A percentile compares a stretch with the other conserved stretches of the same genome.
Conservation (phyloP, 2,329 filamentous ascomycete species). For the Tricladium varicosporioides region DNA sequence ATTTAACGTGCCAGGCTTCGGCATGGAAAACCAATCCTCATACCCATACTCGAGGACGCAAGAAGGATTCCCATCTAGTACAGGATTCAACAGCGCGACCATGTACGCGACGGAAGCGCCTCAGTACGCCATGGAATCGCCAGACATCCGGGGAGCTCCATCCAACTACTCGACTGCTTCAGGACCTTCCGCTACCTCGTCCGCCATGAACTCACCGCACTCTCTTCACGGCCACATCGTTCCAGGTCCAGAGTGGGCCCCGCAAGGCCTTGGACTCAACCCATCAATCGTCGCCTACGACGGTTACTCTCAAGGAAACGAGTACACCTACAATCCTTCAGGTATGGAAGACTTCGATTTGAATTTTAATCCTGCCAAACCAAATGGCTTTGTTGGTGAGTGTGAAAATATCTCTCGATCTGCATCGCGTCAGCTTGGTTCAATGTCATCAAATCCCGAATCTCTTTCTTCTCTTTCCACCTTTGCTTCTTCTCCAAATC, state of each 20-base stretch:
- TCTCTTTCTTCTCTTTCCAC: constrained; percentile 30
- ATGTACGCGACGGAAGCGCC: constrained; percentile 43
- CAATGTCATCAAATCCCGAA: constrained; percentile 23
- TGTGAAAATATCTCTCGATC: constrained; percentile 38
- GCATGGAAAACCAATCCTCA: constrained; percentile 42
- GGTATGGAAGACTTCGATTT: constrained; percentile 37
- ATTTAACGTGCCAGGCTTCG: constrained; percentile 43
- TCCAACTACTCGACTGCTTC: constrained; percentile 35
- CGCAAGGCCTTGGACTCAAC: constrained; percentile 29
- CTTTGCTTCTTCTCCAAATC: constrained; percentile 27
- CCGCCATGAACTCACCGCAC: constrained; percentile 34
- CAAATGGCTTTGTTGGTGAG: constrained; percentile 45
- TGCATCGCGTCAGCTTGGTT: constrained; percentile 32
- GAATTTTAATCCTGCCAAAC: constrained; percentile 39
- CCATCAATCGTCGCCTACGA: constrained; percentile 34
- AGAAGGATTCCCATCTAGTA: constrained; percentile 38
- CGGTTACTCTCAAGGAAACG: constrained; percentile 26
- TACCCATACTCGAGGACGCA: constrained; percentile 29
- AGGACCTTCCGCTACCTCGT: constrained; percentile 33
- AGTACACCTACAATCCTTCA: constrained; percentile 31
- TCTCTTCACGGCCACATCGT: constrained; percentile 30
- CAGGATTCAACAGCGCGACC: constrained; percentile 45
- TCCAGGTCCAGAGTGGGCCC: constrained; percentile 31
- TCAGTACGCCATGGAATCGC: constrained; percentile 30
- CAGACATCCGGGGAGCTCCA: constrained; percentile 29